Evolutionary conservation across 768 basidiomycete species (phyloP).

Genomic region (Paxillus rubicundulus): DNA sequence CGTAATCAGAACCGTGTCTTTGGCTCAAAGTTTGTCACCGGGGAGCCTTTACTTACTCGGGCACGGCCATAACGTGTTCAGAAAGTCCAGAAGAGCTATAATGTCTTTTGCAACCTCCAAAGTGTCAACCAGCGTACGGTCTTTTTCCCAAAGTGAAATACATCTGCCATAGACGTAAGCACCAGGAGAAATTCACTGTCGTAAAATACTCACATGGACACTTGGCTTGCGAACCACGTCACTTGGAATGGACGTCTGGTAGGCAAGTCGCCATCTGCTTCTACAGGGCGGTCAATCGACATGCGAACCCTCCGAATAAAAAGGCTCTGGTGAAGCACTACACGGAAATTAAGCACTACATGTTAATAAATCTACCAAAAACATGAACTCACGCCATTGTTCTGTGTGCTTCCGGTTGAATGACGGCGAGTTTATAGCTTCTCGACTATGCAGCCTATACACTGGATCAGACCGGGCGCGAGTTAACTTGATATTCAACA

Average conservation of each 20-base stretch:
- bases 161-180: constrained; percentile 41
- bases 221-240: constrained; percentile 68
- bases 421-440: constrained; percentile 44
- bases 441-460: constrained; percentile 51
- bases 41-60: constrained; percentile 35
- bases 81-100: constrained; percentile 58
- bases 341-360: constrained; percentile 3
- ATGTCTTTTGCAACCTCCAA: constrained; percentile 67
- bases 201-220: constrained; percentile 49
- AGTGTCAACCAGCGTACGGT: constrained; percentile 54
- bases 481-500: not conserved
- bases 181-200: not conserved
- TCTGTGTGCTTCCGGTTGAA: constrained; percentile 72
- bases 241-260: constrained; percentile 69
- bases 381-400: constrained; percentile 67
- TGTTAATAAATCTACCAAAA: not conserved
- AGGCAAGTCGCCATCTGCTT: constrained; percentile 51
- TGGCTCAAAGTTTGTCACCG: constrained; percentile 1
- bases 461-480: constrained; percentile 5
- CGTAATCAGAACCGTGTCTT: constrained; percentile 4
- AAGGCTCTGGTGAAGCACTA: constrained; percentile 68
- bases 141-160: constrained; percentile 62
- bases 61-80: constrained; percentile 71
- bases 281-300: constrained; percentile 51
- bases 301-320: constrained; percentile 60